Evolutionary conservation across 139 green algal species (phyloP), one percentile per base, ranked within the genome.

Genomic region (Coelastrella sp.): DNA sequence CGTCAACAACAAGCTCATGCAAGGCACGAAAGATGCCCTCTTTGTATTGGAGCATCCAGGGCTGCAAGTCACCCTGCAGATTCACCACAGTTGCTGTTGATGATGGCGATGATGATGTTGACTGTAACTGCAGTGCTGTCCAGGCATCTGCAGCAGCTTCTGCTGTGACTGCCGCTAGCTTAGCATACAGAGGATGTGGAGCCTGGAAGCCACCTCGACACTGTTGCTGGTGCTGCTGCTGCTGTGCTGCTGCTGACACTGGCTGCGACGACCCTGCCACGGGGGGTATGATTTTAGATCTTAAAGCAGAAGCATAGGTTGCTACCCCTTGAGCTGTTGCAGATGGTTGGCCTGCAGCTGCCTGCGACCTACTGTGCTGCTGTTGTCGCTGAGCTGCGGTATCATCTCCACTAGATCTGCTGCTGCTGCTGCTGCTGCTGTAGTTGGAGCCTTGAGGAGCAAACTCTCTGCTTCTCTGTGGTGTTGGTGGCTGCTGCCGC

Each of bases 381-480:
- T n/a, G n/a, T n/a, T n/a, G n/a, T n/a, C n/a, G n/a, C n/a, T n/a
- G n/a, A n/a, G n/a, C n/a, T n/a, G n/a, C n/a, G n/a, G n/a, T n/a
- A n/a, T n/a, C n/a, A n/a, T n/a, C n/a, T n/a, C n/a, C n/a, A n/a
- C n/a, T n/a, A n/a, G n/a, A n/a, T n/a, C n/a, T 48, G 48, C 48
- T 43, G 48, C n/a, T n/a, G n/a, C n/a, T n/a, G n/a, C n/a, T n/a
- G n/a, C 72, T 79, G 19, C n/a, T n/a, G n/a, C 69, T 63, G n/a
- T n/a, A n/a, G n/a, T n/a, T n/a, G n/a, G n/a, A n/a, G n/a, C n/a
- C n/a, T n/a, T n/a, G n/a, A n/a, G n/a, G n/a, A n/a, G n/a, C n/a
- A n/a, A n/a, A n/a, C n/a, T n/a, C n/a, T n/a, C 69, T 79, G 69
- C 69, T 63, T 30, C 41, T 59, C 23, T 66, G 57, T 66, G 21